phyloP scores from a whole-genome alignment of 129 eudicot genomes.

The Artemisia argyi region DNA sequence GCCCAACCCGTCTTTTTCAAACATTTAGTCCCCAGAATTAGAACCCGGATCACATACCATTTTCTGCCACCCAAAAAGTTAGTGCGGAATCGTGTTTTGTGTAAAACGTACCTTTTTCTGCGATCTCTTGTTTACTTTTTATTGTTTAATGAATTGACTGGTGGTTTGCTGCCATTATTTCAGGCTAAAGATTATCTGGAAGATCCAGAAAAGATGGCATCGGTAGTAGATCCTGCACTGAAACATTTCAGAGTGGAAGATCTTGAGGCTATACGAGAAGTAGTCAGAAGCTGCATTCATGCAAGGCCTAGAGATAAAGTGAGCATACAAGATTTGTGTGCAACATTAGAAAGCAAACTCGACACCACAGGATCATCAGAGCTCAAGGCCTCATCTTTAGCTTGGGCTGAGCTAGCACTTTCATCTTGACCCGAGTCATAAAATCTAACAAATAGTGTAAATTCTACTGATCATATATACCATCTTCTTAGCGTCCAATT shows the following conservation, averaged over 20 bases:
- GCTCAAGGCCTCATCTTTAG: constrained; percentile 75
- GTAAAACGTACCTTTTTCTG: too few species aligned
- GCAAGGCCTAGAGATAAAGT: constrained; percentile 41
- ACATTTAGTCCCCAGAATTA: too few species aligned
- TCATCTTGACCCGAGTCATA: constrained; percentile 45
- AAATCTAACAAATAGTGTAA: constrained; percentile 53
- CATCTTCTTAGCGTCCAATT: constrained; percentile 17
- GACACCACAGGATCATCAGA: constrained; percentile 67
- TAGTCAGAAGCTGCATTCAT: constrained; percentile 47
- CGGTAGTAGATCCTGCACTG: constrained; percentile 68
- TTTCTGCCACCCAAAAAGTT: too few species aligned
- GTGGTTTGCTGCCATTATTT: background rate
- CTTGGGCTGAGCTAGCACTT: constrained; percentile 95
- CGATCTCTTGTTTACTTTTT: background rate
- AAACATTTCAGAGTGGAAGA: constrained; percentile 69
- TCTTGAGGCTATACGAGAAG: constrained; percentile 68
- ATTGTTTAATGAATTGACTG: background rate
- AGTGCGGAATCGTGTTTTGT: too few species aligned
- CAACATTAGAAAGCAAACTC: constrained; percentile 63
- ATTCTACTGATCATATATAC: constrained; percentile 35
- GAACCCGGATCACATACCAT: too few species aligned
- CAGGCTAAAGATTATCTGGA: constrained; percentile 84
- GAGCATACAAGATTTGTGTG: constrained; percentile 59
- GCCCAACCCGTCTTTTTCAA: too few species aligned
- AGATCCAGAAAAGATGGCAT: constrained; percentile 48